Conservation (phyloP, 192 early-diverging fungal genomes). For the Geosiphon pyriformis region DNA sequence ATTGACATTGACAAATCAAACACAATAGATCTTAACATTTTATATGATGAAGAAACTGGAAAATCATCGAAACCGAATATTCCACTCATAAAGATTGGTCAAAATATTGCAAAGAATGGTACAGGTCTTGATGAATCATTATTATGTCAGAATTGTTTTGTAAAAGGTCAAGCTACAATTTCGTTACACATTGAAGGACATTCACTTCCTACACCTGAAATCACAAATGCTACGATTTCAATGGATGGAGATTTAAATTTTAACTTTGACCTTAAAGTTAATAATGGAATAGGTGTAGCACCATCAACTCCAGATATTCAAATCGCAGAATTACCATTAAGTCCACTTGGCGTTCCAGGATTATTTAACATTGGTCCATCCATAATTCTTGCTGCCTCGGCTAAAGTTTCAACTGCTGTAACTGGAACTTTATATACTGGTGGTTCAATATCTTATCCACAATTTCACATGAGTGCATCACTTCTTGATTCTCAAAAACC, state of each 20-base stretch:
- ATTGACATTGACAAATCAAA: background rate
- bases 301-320: conserved; percentile 8
- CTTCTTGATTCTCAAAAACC: background rate
- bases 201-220: background rate
- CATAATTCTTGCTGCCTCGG: background rate
- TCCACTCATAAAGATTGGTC: background rate
- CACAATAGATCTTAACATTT: conserved; percentile 5
- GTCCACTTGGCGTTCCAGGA: background rate
- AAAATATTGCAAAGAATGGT: background rate
- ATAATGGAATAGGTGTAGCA: background rate
- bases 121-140: conserved; percentile 15
- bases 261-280: background rate
- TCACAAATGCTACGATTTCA: conserved; percentile 1
- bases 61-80: conserved; percentile 16
- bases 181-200: background rate
- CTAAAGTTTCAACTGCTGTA: background rate
- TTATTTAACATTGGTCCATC: conserved; percentile 16
- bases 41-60: conserved; percentile 14
- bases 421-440: conserved; percentile 1
- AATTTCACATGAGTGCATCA: background rate
- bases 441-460: background rate
- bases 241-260: conserved; percentile 3
- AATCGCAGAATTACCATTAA: conserved; percentile 1
- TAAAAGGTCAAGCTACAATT: conserved; percentile 8
- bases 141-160: conserved; percentile 7